Percentiles rank a stretch among this genome's conserved stretches.
phyloP scores from a whole-genome alignment of 345 rosid species.

The Melastoma malabathricum region DNA sequence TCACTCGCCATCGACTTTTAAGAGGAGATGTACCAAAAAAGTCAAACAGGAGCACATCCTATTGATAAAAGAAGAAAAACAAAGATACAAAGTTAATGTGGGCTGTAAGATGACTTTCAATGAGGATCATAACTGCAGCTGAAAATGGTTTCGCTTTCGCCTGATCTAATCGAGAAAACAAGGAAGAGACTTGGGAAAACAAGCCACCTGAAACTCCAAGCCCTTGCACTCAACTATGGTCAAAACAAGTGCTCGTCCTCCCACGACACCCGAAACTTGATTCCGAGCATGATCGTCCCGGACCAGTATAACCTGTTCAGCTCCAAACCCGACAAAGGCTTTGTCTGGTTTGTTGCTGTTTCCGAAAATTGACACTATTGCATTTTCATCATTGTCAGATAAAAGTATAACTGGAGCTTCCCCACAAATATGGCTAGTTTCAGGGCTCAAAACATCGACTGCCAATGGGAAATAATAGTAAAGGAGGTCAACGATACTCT shows the following conservation, averaged over 20 bases:
- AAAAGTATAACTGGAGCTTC: slow-evolving; percentile 39
- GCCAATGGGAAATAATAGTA: slow-evolving; percentile 24
- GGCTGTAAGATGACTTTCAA: too few species aligned
- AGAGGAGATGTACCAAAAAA: slow-evolving; percentile 39
- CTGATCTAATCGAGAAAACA: too few species aligned
- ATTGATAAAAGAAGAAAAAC: background rate
- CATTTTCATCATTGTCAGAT: slow-evolving; percentile 18
- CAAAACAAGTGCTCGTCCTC: slow-evolving; percentile 2
- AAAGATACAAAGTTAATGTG: too few species aligned
- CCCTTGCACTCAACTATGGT: slow-evolving; percentile 10
- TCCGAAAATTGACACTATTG: slow-evolving; percentile 28
- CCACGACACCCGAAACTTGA: background rate
- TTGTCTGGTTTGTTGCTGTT: slow-evolving; percentile 6
- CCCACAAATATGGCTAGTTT: slow-evolving; percentile 28
- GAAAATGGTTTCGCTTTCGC: too few species aligned
- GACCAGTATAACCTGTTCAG: slow-evolving; percentile 11
- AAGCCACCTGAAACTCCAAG: slow-evolving; percentile 18
- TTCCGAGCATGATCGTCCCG: slow-evolving; percentile 6
- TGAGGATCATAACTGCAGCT: too few species aligned
- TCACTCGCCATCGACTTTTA: slow-evolving; percentile 36
- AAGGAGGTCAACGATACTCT: slow-evolving; percentile 37
- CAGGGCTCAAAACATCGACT: slow-evolving; percentile 23
- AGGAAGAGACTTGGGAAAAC: too few species aligned
- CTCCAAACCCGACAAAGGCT: slow-evolving; percentile 1
- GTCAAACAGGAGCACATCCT: slow-evolving; percentile 42